A percentile compares a stretch with the other conserved stretches of the same genome.
Evolutionary conservation across 202 grass and related monocot genomes (phyloP).

Genomic region (Bolboschoenoplectus hybrid): DNA sequence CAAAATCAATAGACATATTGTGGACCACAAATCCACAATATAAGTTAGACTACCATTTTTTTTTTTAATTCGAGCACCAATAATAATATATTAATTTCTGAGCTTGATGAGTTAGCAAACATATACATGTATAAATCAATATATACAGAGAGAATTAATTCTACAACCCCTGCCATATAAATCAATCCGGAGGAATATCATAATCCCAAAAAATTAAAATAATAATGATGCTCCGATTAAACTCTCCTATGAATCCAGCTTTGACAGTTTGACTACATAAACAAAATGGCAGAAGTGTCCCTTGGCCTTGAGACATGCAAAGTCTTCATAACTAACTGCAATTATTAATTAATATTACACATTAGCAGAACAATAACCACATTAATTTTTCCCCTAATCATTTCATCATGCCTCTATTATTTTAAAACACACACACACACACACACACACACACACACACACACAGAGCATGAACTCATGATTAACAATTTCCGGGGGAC

Average conservation of each 20-base stretch:
- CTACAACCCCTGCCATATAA: neutral
- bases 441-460: too few species aligned
- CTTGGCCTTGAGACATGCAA: conserved; percentile 39
- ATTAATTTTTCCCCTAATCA: conserved; percentile 19
- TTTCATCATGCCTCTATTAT: conserved; percentile 34
- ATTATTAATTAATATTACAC: conserved; percentile 15
- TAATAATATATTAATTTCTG: neutral
- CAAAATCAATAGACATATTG: neutral
- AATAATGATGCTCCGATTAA: conserved; percentile 35
- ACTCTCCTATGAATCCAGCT: neutral
- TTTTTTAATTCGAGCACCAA: neutral
- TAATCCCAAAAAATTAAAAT: conserved; percentile 30
- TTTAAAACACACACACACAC: neutral
- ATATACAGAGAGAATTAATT: neutral
- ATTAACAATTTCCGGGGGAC: conserved; percentile 40
- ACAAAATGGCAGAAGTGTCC: conserved; percentile 25
- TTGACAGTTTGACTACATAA: conserved; percentile 35
- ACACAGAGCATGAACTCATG: conserved; percentile 25
- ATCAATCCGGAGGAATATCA: conserved; percentile 15
- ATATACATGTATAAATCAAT: neutral
- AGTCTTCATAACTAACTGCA: conserved; percentile 36
- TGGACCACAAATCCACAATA: neutral
- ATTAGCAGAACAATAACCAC: conserved; percentile 7
- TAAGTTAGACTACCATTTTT: neutral
- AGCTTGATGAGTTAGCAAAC: neutral